phyloP scores from a whole-genome alignment of 257 asterid species.

The Solanum gandarillasii region DNA sequence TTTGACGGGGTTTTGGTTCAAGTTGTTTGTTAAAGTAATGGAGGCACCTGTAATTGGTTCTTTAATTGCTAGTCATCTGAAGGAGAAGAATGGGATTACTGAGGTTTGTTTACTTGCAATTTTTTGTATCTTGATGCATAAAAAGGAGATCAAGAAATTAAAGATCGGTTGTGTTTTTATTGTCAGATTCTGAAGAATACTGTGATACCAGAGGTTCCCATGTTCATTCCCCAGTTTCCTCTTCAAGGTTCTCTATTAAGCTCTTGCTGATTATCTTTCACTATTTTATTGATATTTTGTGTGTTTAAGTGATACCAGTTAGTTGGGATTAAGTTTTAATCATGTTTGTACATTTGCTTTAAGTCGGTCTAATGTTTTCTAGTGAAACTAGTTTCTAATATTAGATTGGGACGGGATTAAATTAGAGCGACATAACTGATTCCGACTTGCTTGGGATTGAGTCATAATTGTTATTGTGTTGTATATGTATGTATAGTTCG shows the following conservation, averaged over 20 bases:
- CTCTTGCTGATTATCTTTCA: not conserved
- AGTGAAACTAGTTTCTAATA: not conserved
- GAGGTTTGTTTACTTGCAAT: not conserved
- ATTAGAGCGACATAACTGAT: not conserved
- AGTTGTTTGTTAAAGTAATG: not conserved
- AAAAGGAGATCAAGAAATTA: not conserved
- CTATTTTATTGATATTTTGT: not conserved
- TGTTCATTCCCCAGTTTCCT: conserved; percentile 6
- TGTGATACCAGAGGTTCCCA: conserved; percentile 7
- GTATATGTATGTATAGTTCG: not conserved
- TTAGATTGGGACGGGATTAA: not conserved
- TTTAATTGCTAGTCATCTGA: not conserved
- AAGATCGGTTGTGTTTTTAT: not conserved
- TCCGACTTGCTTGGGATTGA: not conserved
- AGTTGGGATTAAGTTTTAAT: not conserved
- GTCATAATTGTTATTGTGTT: not conserved
- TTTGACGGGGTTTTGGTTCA: conserved; percentile 2
- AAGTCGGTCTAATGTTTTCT: not conserved
- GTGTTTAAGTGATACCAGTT: not conserved
- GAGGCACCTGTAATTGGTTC: not conserved
- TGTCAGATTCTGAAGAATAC: not conserved
- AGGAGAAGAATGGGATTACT: conserved; percentile 1
- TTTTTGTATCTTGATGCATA: not conserved
- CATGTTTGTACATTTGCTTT: not conserved
- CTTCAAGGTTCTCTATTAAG: conserved; percentile 1